These are phyloP conservation scores for Mortierella sp. DNA, from an alignment of 371 early-diverging fungal genomes.

Conservation along the genomic window DNA sequence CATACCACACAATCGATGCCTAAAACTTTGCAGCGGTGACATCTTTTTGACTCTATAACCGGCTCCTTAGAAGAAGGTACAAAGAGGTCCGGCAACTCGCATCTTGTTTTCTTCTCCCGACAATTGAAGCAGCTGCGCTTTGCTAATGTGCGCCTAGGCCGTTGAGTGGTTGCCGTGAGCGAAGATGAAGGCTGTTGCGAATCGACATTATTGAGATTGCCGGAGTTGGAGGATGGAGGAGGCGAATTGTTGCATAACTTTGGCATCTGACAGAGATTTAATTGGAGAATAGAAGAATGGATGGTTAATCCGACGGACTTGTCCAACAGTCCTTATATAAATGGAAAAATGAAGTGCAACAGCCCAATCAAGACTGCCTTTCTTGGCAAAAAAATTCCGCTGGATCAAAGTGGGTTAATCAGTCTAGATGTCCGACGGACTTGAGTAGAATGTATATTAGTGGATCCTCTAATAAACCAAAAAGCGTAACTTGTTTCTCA, in stretches of 20 bases:
- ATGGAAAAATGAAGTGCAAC: not conserved
- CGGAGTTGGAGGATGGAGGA: not conserved
- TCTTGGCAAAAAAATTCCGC: not conserved
- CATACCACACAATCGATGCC: conserved; percentile 39
- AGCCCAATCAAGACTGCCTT: not conserved
- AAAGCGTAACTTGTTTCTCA: not conserved
- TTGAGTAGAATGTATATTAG: not conserved
- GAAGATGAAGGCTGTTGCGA: not conserved
- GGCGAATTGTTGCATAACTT: not conserved
- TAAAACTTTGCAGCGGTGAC: conserved; percentile 33
- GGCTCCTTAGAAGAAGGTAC: conserved; percentile 30
- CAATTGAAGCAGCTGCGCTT: conserved; percentile 39
- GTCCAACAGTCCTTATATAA: not conserved
- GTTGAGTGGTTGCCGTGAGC: conserved; percentile 2
- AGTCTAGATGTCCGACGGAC: not conserved
- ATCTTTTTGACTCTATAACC: conserved; percentile 23
- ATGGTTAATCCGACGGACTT: not conserved
- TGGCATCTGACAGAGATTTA: not conserved
- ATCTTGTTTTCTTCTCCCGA: conserved; percentile 31
- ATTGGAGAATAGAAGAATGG: not conserved
- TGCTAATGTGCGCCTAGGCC: conserved; percentile 22
- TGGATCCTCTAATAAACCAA: too few relatives aligned
- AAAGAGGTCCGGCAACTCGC: conserved; percentile 26
- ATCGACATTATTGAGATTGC: not conserved
- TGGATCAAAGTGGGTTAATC: not conserved